phyloP scores from a whole-genome alignment of 306 rosid genomes.

The Medicago truncatula region DNA sequence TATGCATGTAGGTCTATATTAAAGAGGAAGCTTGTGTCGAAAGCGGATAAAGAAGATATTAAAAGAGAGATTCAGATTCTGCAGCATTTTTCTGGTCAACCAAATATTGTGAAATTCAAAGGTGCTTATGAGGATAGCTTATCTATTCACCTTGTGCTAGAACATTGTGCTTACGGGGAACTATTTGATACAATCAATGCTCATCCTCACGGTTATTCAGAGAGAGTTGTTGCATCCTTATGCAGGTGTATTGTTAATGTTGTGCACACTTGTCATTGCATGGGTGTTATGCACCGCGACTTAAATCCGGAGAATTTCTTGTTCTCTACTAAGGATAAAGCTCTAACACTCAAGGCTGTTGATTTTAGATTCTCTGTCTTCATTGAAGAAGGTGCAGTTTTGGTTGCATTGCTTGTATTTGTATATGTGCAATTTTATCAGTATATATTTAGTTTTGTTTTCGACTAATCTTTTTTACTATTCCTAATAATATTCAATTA shows the following conservation, averaged over 20 bases:
- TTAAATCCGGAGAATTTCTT: constrained; percentile 94
- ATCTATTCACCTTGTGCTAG: constrained; percentile 90
- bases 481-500: not conserved
- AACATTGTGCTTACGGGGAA: constrained; percentile 90
- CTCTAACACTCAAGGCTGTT: constrained; percentile 76
- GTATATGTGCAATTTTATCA: constrained; percentile 3
- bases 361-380: constrained; percentile 94
- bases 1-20: constrained; percentile 90
- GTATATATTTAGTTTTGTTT: not conserved
- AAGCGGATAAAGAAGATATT: constrained; percentile 71
- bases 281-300: constrained; percentile 95
- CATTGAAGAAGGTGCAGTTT: constrained; percentile 70
- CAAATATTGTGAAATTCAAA: constrained; percentile 33
- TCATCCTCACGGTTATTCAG: constrained; percentile 71
- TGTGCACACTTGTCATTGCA: constrained; percentile 85
- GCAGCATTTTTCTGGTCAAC: constrained; percentile 94
- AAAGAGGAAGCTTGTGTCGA: constrained; percentile 77
- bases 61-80: constrained; percentile 86
- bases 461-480: not conserved
- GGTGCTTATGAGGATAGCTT: constrained; percentile 78
- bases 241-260: constrained; percentile 77
- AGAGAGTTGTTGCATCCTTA: constrained; percentile 73
- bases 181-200: constrained; percentile 85
- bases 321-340: constrained; percentile 67
- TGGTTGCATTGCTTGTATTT: constrained; percentile 15